phyloP scores from a whole-genome alignment of 768 basidiomycete species.

The Trametes cubensis region DNA sequence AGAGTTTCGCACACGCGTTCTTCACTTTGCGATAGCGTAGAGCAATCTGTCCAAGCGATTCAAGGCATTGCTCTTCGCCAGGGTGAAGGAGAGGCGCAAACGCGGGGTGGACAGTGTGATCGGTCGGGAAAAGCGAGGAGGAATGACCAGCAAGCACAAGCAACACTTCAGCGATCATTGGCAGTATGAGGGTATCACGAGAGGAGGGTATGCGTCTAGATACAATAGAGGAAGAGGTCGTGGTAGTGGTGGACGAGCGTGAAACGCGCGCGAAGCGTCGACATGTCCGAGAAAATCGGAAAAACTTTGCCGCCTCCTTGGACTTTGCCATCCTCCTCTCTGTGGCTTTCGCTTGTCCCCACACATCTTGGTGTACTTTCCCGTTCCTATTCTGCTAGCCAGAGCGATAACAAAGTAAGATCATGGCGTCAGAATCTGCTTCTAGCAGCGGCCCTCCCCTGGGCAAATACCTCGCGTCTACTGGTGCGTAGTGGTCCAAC shows the following conservation, averaged over 20 bases:
- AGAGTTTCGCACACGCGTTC: constrained; percentile 50
- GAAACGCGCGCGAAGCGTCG: constrained; percentile 11
- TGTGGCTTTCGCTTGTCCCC: not conserved
- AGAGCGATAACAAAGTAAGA: not conserved
- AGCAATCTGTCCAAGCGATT: constrained; percentile 75
- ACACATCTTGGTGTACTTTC: not conserved
- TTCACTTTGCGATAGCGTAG: constrained; percentile 76
- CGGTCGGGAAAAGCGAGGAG: constrained; percentile 77
- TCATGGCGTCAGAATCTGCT: constrained; percentile 38
- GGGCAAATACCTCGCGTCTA: constrained; percentile 90
- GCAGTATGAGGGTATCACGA: not conserved
- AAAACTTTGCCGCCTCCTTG: constrained; percentile 22
- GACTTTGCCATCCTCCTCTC: not conserved
- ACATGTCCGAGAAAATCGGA: constrained; percentile 18
- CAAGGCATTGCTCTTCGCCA: constrained; percentile 84
- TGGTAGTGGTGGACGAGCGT: not conserved
- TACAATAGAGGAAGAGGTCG: not conserved
- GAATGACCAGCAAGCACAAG: constrained; percentile 86
- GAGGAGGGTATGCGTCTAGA: not conserved
- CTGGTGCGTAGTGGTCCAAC: constrained; percentile 51
- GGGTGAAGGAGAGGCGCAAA: constrained; percentile 81
- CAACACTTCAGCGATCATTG: constrained; percentile 90
- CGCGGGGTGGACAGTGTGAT: constrained; percentile 60
- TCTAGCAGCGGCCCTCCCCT: constrained; percentile 58
- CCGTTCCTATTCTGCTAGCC: not conserved